Percentiles rank a stretch among this genome's conserved stretches.
These are phyloP conservation scores for Glycyrrhiza uralensis DNA, from an alignment of 306 rosid genomes.

Conservation along the genomic window DNA sequence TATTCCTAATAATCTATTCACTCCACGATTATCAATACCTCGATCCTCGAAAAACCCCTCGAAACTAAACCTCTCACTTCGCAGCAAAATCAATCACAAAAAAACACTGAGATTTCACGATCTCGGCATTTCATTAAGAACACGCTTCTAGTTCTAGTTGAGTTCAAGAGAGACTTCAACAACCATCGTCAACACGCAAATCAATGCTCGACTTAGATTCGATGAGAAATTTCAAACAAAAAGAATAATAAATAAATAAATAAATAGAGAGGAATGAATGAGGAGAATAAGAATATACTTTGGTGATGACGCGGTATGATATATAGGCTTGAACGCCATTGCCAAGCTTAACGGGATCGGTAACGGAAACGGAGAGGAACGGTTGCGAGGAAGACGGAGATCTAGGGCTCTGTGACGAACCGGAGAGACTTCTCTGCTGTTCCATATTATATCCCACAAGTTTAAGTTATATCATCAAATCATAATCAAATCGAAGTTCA, in stretches of 20 bases:
- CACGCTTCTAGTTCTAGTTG: not conserved
- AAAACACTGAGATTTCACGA: not conserved
- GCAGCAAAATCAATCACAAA: conserved; percentile 10
- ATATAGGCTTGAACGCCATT: conserved; percentile 97
- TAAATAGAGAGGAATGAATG: not conserved
- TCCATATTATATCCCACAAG: conserved; percentile 38
- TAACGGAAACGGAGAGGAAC: conserved; percentile 73
- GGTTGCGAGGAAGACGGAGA: conserved; percentile 86
- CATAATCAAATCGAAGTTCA: conserved; percentile 1
- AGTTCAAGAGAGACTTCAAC: not conserved
- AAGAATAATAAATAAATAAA: not conserved
- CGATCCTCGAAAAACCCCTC: not conserved
- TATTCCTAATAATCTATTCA: conserved; percentile 1
- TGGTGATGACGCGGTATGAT: conserved; percentile 92
- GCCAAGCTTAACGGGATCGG: conserved; percentile 97
- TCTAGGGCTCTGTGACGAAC: conserved; percentile 88
- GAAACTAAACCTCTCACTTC: conserved; percentile 1
- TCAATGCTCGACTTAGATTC: conserved; percentile 16
- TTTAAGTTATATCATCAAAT: too few relatives aligned
- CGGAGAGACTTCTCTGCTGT: conserved; percentile 68
- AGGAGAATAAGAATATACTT: conserved; percentile 30
- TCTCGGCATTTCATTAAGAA: not conserved
- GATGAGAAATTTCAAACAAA: not conserved
- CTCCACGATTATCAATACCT: not conserved
- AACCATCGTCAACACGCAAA: conserved; percentile 2